Conservation (phyloP, 73 alveolate genomes). For the Uronychia binucleata region DNA sequence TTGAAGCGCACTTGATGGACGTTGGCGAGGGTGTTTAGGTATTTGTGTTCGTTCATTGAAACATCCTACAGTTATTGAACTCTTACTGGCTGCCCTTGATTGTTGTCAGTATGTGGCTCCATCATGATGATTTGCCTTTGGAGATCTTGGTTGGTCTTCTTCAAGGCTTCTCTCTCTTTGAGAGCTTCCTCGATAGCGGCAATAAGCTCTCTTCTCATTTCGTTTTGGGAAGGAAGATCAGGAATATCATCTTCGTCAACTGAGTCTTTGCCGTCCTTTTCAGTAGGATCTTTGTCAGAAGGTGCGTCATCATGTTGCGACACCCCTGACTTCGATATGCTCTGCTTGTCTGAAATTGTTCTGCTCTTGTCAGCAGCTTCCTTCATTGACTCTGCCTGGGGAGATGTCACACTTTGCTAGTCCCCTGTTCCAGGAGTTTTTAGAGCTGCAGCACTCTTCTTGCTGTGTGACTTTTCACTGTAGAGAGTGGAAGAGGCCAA, state of each 20-base stretch:
- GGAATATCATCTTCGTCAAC: conserved; percentile 53
- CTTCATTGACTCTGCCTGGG: conserved; percentile 24
- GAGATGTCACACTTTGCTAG: conserved; percentile 19
- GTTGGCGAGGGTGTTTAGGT: conserved; percentile 91
- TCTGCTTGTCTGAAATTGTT: conserved; percentile 37
- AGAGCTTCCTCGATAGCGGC: conserved; percentile 83
- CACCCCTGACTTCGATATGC: conserved; percentile 28
- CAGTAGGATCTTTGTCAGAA: conserved; percentile 30
- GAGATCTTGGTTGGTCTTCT: conserved; percentile 75
- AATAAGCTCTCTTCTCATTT: conserved; percentile 80
- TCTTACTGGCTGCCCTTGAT: too few species aligned
- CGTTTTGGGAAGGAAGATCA: conserved; percentile 66
- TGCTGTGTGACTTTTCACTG: conserved; percentile 50
- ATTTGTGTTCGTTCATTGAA: conserved; percentile 86
- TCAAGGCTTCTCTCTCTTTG: conserved; percentile 72
- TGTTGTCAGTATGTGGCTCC: conserved; percentile 53
- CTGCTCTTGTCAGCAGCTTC: conserved; percentile 33
- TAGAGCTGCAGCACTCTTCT: conserved; percentile 40
- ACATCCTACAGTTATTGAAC: conserved; percentile 78
- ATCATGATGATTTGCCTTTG: conserved; percentile 78
- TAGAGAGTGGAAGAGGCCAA: conserved; percentile 50
- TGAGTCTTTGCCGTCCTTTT: conserved; percentile 49
- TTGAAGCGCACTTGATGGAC: conserved; percentile 92
- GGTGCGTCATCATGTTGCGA: conserved; percentile 52
- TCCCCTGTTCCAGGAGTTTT: conserved; percentile 31